Evolutionary conservation across 1,139 yeast species (phyloP), one percentile per base, ranked within the genome.

Genomic region (Zygoascus hellenicus): DNA sequence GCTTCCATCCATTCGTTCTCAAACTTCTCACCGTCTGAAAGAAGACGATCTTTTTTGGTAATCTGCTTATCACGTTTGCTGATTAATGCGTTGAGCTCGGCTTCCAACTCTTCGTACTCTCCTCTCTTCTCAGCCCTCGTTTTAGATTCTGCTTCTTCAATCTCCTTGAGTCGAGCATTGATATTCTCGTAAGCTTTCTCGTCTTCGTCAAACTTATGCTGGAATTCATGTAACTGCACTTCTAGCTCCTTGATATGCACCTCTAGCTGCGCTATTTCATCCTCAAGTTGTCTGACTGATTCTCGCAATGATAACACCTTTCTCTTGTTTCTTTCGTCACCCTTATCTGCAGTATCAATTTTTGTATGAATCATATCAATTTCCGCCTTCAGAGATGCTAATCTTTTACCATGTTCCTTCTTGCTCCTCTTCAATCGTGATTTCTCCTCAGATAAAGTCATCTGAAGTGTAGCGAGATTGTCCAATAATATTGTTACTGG

Each of bases 401-500:
- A 56, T 22, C 62, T 56, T 49, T 67, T 67, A 32, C 64, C 49
- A 47, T 66, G 61, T 34, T 68, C 71, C 39, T 64, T 62, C 9
- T 64, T 57, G 19, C 52, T 31, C 42, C 61, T 57, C 42, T 68
- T 68, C 36, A 63, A 52, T 29, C 60, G 54, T 16, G 59, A 55
- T 43, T 64, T 66, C 42, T 64, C 67, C 29, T 64, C 67, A 1
- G 65, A 60, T 9, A 68, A 56, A 13, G 60, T 57, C 51, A 56
- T 59, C 38, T 61, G 61, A 2, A 68, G 60, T 4, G 67, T 60
- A 10, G 66, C 62, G 16, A 67, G 55, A 1, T 70, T 63, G 42
- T 68, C 71, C 33, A 61, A 54, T 31, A 65, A 54, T 3, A 70
- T 66, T 2, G 66, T 62, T 6, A 65, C 66, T 2, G 69, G 70